These are phyloP conservation scores for Verbena officinalis DNA, from an alignment of 257 asterid genomes.

Conservation along the genomic window DNA sequence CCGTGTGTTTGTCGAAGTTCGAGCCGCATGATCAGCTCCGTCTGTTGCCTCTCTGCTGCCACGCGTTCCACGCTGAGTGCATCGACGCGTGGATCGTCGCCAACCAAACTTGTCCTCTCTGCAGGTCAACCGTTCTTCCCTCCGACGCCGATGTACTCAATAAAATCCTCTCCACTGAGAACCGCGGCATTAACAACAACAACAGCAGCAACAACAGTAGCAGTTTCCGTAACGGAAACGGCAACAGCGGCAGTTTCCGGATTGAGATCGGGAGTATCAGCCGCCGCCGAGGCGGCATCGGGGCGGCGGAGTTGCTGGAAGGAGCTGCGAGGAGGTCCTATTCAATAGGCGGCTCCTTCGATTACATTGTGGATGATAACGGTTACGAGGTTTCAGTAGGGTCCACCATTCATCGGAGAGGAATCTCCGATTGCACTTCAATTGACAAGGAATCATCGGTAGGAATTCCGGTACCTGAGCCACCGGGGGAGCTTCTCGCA, in stretches of 20 bases:
- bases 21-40: conserved; percentile 75
- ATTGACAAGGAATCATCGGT: conserved; percentile 62
- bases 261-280: conserved; percentile 83
- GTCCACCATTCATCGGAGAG: conserved; percentile 52
- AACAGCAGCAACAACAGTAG: conserved; percentile 7
- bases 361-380: conserved; percentile 64
- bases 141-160: conserved; percentile 53
- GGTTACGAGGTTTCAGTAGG: conserved; percentile 67
- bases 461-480: conserved; percentile 44
- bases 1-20: conserved; percentile 82
- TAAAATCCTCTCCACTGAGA: conserved; percentile 43
- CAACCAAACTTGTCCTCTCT: conserved; percentile 84
- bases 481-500: conserved; percentile 68
- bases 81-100: conserved; percentile 85
- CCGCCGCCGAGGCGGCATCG: conserved; percentile 45
- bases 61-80: conserved; percentile 86
- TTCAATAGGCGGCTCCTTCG: conserved; percentile 88
- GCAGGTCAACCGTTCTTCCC: conserved; percentile 73
- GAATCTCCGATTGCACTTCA: conserved; percentile 51
- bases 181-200: neutral
- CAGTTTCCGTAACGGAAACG: conserved; percentile 27
- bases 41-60: conserved; percentile 78
- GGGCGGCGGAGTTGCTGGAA: conserved; percentile 20
- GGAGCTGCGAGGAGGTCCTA: conserved; percentile 56
- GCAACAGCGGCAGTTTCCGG: conserved; percentile 61